These are phyloP conservation scores for Cryptomeria japonica DNA, from an alignment of 75 land plant genomes.

Conservation along the genomic window DNA sequence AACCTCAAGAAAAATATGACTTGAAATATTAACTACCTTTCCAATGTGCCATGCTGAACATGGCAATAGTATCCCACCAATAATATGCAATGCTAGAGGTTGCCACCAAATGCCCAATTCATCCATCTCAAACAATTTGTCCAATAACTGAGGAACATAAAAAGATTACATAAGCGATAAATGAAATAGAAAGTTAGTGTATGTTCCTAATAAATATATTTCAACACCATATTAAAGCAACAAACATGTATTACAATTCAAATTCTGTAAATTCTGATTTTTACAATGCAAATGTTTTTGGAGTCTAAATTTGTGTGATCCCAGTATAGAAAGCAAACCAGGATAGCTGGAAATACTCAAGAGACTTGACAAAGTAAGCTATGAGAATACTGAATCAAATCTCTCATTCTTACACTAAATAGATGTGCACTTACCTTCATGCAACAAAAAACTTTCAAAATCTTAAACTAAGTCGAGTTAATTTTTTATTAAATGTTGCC, in stretches of 20 bases:
- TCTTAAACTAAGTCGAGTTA: neutral
- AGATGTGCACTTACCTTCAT: neutral
- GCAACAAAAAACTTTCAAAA: neutral
- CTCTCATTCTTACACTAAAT: neutral
- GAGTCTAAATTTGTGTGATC: neutral
- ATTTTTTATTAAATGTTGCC: neutral
- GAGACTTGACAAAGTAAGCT: neutral
- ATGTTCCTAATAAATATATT: neutral
- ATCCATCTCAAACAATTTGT: constrained; percentile 35
- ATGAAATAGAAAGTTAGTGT: neutral
- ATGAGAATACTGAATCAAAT: neutral
- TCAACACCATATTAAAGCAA: neutral
- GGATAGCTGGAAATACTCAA: neutral
- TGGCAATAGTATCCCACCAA: constrained; percentile 26
- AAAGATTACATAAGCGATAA: neutral
- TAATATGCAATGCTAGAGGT: constrained; percentile 22
- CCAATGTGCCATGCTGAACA: constrained; percentile 42
- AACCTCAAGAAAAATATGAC: neutral
- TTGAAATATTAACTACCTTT: constrained; percentile 17
- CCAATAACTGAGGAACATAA: constrained; percentile 22
- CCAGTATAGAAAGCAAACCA: neutral
- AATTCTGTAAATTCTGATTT: neutral
- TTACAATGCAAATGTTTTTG: neutral
- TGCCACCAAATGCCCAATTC: constrained; percentile 27
- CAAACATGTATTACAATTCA: neutral